These are phyloP conservation scores for Tulasnella sp. DNA, from an alignment of 768 basidiomycete genomes.

Conservation along the genomic window DNA sequence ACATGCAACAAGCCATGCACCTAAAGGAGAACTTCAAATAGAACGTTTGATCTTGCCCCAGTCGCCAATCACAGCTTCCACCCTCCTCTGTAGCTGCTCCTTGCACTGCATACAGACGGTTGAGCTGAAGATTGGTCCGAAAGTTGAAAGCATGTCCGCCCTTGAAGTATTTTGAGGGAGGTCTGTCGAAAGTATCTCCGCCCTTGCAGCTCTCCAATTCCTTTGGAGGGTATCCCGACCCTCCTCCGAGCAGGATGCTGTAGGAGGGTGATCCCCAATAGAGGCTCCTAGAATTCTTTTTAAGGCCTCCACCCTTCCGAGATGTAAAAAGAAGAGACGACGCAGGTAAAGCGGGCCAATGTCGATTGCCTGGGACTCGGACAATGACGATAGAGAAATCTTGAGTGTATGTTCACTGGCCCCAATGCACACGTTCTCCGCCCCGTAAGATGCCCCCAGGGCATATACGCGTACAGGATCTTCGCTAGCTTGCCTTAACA, in stretches of 20 bases:
- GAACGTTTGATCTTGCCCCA: background rate
- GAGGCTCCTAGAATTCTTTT: conserved; percentile 61
- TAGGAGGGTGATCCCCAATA: background rate
- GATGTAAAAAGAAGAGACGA: conserved; percentile 79
- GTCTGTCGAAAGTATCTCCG: conserved; percentile 3
- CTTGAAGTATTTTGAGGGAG: conserved; percentile 12
- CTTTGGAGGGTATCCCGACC: background rate
- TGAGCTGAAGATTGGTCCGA: background rate
- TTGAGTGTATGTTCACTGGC: conserved; percentile 75
- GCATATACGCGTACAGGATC: conserved; percentile 73
- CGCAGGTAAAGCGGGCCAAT: conserved; percentile 81
- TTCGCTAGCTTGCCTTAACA: conserved; percentile 68
- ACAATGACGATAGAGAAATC: conserved; percentile 65
- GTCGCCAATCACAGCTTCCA: background rate
- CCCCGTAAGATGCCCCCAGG: conserved; percentile 64
- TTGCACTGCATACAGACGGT: background rate
- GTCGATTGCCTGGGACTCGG: conserved; percentile 67
- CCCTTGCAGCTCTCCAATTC: conserved; percentile 30
- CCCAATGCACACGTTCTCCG: conserved; percentile 75
- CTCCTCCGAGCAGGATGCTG: background rate
- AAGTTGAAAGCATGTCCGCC: background rate
- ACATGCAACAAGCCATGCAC: background rate
- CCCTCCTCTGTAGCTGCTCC: background rate
- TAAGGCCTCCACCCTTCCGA: conserved; percentile 78
- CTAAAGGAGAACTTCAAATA: background rate